These are phyloP conservation scores for Calycina herbarum DNA, from an alignment of 2,329 filamentous ascomycete genomes.

Conservation along the genomic window DNA sequence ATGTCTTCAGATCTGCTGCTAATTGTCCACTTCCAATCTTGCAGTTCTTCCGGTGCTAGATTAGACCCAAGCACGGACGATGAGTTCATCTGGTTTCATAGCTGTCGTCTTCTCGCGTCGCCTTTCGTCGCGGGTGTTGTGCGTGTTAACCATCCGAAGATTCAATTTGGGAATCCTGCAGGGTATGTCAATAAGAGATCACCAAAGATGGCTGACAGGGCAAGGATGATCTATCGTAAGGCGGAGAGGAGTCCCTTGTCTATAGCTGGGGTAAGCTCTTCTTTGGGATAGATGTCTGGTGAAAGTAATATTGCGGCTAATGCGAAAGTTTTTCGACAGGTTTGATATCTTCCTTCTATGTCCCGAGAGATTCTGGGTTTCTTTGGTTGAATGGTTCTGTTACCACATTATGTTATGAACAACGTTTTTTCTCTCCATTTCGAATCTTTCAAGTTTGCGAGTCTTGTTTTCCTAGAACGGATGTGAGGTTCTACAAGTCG, in stretches of 20 bases:
- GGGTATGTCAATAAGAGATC: background rate
- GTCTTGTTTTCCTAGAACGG: background rate
- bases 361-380: no score
- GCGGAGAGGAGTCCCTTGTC: background rate
- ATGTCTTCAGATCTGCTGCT: no score
- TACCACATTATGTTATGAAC: no score
- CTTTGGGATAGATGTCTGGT: background rate
- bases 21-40: no score
- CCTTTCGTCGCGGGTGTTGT: background rate
- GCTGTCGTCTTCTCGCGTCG: background rate
- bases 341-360: background rate
- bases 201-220: background rate
- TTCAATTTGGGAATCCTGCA: background rate
- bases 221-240: background rate
- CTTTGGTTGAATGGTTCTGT: no score
- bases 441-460: background rate
- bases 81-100: conserved; percentile 4
- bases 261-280: background rate
- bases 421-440: background rate
- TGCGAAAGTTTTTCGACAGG: background rate
- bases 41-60: no score
- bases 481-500: background rate
- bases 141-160: conserved; percentile 4
- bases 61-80: background rate
- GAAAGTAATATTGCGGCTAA: background rate